phyloP scores from a whole-genome alignment of 768 basidiomycete species.

The Boletus insuetus region DNA sequence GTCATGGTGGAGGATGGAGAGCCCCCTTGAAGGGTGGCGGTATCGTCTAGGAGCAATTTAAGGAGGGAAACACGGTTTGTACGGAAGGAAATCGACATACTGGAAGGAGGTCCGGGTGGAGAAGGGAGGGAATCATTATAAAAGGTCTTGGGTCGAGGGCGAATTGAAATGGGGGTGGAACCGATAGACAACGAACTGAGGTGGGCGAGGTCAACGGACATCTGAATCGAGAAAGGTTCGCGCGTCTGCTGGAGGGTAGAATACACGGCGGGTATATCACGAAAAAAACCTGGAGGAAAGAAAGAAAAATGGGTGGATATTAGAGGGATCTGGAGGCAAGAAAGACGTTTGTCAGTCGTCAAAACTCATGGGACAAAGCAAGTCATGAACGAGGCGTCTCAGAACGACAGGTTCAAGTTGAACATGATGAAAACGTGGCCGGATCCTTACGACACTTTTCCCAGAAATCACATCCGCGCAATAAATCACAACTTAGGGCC shows the following conservation, averaged over 20 bases:
- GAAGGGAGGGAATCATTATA: conserved; percentile 17
- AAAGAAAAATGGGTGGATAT: conserved; percentile 3
- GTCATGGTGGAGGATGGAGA: conserved; percentile 34
- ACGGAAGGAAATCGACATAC: conserved; percentile 18
- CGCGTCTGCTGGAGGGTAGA: conserved; percentile 4
- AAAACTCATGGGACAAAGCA: conserved; percentile 31
- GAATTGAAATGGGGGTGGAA: conserved; percentile 16
- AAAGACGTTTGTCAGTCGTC: conserved; percentile 27
- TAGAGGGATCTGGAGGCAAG: conserved; percentile 5
- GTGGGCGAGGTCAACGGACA: conserved; percentile 24
- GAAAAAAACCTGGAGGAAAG: conserved; percentile 1
- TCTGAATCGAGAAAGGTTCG: conserved; percentile 6
- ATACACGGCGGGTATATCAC: conserved; percentile 17
- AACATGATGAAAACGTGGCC: conserved; percentile 32
- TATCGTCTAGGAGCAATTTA: conserved; percentile 23
- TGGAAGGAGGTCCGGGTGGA: conserved; percentile 3
- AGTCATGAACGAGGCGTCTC: conserved; percentile 24
- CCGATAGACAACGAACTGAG: conserved; percentile 14
- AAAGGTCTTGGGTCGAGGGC: conserved; percentile 10
- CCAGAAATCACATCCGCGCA: conserved; percentile 2
- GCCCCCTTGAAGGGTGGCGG: conserved; percentile 6
- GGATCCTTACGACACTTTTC: conserved; percentile 26
- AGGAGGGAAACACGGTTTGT: conserved; percentile 35
- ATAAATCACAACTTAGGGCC: too few species aligned
- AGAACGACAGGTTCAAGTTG: conserved; percentile 9